These are phyloP conservation scores for Aspergillus brunneoviolaceus DNA, from an alignment of 2,329 filamentous ascomycete species.

Conservation along the genomic window DNA sequence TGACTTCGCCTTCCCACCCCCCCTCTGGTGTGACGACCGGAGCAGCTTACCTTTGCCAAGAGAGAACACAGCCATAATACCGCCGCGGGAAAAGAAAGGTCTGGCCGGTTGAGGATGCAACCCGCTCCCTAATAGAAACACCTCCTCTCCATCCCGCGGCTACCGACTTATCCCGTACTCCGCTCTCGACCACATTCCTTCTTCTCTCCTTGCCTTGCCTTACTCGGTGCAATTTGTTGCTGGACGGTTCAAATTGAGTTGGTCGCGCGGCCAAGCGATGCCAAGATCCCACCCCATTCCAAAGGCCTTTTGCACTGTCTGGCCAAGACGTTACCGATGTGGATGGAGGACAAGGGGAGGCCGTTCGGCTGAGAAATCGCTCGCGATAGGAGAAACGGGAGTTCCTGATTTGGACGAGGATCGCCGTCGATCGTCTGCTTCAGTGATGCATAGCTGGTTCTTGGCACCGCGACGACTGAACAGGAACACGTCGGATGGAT, in stretches of 20 bases:
- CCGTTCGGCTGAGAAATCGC: neutral
- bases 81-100: neutral
- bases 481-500: slow-evolving; percentile 5
- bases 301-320: slow-evolving; percentile 1
- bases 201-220: slow-evolving; percentile 9
- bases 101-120: neutral
- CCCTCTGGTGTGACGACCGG: slow-evolving; percentile 14
- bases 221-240: neutral
- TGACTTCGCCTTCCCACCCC: slow-evolving; percentile 7
- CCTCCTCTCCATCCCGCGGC: neutral
- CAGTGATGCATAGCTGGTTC: slow-evolving; percentile 12
- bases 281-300: slow-evolving; percentile 7
- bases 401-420: slow-evolving; percentile 13
- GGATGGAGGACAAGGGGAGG: neutral
- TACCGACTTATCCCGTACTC: neutral
- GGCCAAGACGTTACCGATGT: neutral
- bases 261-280: slow-evolving; percentile 11
- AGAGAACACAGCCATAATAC: slow-evolving; percentile 1
- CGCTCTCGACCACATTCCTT: slow-evolving; percentile 7
- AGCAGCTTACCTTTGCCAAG: slow-evolving; percentile 9
- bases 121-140: neutral
- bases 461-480: slow-evolving; percentile 15
- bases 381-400: slow-evolving; percentile 7
- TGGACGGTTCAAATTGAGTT: slow-evolving; percentile 1
- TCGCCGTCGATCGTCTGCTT: slow-evolving; percentile 23